Base-by-base conservation (phyloP, 78 protist genomes). In the Pelomyxa schiedti region DNA sequence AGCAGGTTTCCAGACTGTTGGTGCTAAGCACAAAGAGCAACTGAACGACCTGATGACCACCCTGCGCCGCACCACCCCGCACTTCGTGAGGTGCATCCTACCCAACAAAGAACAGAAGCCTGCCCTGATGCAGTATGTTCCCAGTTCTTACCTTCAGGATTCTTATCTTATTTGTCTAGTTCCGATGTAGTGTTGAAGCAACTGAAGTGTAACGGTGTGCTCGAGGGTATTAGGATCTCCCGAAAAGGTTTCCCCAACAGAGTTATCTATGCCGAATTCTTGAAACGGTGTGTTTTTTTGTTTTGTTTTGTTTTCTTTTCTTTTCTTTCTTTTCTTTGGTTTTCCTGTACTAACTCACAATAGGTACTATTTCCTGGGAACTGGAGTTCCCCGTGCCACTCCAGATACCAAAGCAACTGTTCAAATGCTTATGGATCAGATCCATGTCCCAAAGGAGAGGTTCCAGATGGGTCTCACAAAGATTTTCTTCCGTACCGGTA, bases 121-220 rank as follows among this genome's bases (percentile, higher is more conserved):
- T 52, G 63, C 24, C 63, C 24, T 52, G 24, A 52, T n/a, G 24
- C 24, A 52, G 24, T 52, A 24, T 52, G 63, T 52, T n/a, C 36
- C 36, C 24, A 52, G 63, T 24, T n/a, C 24, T 24, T 52, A 24
- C 39, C 77, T n/a, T n/a, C n/a, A n/a, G n/a, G n/a, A n/a, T n/a
- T n/a, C n/a, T n/a, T n/a, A n/a, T n/a, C 39, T 77, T 66, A 38
- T 35, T 43, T 26, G 52, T 92, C 32, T 90, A 88, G 41, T 74
- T 68, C 29, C 70, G n/a, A 42, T 30, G 70, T 83, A 39, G 86
- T 86, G 26, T 80, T 83, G 52, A 86, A 82, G n/a, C 96, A 94
- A 79, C 81, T 95, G 39, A 91, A 92, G 47, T 94, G 94, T 89
- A 88, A 90, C 75, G 98, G 98, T 74, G 94, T 95, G 42, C 88